Conservation (phyloP, 495 filamentous ascomycete species). For the Aspergillus egyptiacus region DNA sequence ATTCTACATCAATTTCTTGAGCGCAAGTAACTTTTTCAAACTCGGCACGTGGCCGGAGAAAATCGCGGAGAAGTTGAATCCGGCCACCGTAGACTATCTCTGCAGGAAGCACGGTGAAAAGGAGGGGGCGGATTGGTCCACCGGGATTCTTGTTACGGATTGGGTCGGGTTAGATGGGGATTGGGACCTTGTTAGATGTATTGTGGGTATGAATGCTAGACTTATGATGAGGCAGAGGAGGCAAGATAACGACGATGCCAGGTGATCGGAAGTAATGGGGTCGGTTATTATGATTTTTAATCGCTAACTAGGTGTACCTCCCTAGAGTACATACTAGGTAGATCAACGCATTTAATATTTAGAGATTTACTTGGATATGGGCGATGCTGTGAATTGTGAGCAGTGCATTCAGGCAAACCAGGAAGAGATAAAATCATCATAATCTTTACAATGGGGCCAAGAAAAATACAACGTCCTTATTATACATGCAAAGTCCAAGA, state of each 20-base stretch:
- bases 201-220: slow-evolving; percentile 86
- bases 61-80: slow-evolving; percentile 88
- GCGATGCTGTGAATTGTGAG: background rate
- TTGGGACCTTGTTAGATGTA: slow-evolving; percentile 86
- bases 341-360: no score
- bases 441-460: slow-evolving; percentile 14
- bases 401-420: background rate
- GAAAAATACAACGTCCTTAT: slow-evolving; percentile 23
- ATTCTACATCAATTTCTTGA: slow-evolving; percentile 87
- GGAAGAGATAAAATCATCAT: slow-evolving; percentile 16
- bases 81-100: slow-evolving; percentile 74
- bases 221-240: slow-evolving; percentile 46
- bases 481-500: slow-evolving; percentile 30
- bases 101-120: slow-evolving; percentile 58
- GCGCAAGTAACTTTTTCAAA: slow-evolving; percentile 89
- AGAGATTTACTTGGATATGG: background rate
- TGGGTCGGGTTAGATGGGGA: slow-evolving; percentile 87
- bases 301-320: no score
- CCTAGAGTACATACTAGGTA: no score
- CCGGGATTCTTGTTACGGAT: slow-evolving; percentile 90
- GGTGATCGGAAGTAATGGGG: slow-evolving; percentile 15
- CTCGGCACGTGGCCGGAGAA: slow-evolving; percentile 86
- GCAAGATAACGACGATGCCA: slow-evolving; percentile 9
- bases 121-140: slow-evolving; percentile 58
- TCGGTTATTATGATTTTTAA: background rate